Percentiles rank a stretch among this genome's conserved stretches.
These are phyloP conservation scores for Spinellus fusiger DNA, from an alignment of 192 early-diverging fungal genomes.

Conservation along the genomic window DNA sequence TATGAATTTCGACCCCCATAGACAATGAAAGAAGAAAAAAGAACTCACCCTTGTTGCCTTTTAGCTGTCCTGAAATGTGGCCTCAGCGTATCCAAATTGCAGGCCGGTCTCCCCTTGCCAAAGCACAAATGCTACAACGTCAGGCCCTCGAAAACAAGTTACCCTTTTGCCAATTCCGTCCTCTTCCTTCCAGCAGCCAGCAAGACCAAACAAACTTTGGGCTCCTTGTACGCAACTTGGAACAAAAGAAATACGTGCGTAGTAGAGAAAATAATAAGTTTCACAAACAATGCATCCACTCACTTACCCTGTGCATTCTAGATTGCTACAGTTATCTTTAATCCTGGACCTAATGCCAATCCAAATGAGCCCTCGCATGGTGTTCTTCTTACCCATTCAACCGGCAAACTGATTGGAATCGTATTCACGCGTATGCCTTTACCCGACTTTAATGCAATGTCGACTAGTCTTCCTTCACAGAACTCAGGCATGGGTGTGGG, in stretches of 20 bases:
- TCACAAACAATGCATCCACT: neutral
- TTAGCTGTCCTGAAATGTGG: constrained; percentile 32
- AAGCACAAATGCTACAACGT: constrained; percentile 18
- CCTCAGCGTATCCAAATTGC: constrained; percentile 31
- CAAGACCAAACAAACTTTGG: constrained; percentile 27
- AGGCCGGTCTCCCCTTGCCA: constrained; percentile 22
- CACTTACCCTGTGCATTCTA: neutral
- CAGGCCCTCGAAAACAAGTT: constrained; percentile 27
- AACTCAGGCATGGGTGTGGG: neutral
- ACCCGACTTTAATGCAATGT: constrained; percentile 22
- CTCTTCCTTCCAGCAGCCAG: constrained; percentile 14
- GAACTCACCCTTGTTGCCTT: neutral
- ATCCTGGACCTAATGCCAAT: constrained; percentile 5
- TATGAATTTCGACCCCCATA: neutral
- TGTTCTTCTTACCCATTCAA: constrained; percentile 26
- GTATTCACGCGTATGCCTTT: constrained; percentile 26
- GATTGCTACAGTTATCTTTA: constrained; percentile 34
- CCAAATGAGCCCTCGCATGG: constrained; percentile 21
- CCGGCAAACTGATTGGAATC: constrained; percentile 30
- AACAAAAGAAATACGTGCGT: constrained; percentile 33
- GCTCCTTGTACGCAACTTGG: constrained; percentile 25
- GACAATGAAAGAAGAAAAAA: neutral
- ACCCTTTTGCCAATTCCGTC: constrained; percentile 34
- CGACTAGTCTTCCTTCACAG: neutral
- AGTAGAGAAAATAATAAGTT: neutral